Conservation (phyloP, 1,139 yeast genomes). For the Protomyces lactucae-debilis region DNA sequence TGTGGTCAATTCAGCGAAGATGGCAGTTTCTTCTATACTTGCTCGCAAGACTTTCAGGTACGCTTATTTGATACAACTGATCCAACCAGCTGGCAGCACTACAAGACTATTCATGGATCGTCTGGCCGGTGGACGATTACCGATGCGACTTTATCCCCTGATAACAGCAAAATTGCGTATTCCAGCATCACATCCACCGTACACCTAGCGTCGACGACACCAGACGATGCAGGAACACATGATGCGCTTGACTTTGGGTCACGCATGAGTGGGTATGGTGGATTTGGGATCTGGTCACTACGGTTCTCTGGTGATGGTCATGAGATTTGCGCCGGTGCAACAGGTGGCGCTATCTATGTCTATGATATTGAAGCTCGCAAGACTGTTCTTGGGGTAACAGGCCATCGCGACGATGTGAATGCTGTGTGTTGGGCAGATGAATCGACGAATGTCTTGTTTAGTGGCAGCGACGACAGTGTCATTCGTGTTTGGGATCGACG, state of each 20-base stretch:
- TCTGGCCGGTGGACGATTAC: conserved; percentile 38
- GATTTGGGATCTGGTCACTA: conserved; percentile 34
- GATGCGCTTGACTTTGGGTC: conserved; percentile 29
- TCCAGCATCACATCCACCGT: conserved; percentile 34
- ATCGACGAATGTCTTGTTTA: conserved; percentile 62
- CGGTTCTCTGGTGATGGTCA: conserved; percentile 34
- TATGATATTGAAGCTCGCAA: conserved; percentile 32
- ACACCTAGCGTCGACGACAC: conserved; percentile 32
- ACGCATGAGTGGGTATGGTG: conserved; percentile 11
- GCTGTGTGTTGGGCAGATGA: conserved; percentile 78
- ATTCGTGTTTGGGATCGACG: conserved; percentile 79
- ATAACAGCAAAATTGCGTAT: conserved; percentile 34
- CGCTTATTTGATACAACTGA: conserved; percentile 35
- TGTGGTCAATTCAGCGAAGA: conserved; percentile 38
- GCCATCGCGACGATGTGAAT: conserved; percentile 55
- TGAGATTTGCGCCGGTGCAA: conserved; percentile 35
- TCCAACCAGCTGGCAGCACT: conserved; percentile 32
- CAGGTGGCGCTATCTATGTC: conserved; percentile 32
- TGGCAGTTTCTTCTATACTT: conserved; percentile 36
- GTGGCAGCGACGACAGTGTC: conserved; percentile 79
- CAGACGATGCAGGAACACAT: conserved; percentile 29
- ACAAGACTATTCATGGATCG: conserved; percentile 31
- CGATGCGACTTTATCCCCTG: conserved; percentile 36
- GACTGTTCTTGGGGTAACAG: conserved; percentile 57
- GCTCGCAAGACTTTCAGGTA: conserved; percentile 37